Evolutionary conservation across 148 eudicot species (phyloP).

Genomic region (Nepenthes gracilis): DNA sequence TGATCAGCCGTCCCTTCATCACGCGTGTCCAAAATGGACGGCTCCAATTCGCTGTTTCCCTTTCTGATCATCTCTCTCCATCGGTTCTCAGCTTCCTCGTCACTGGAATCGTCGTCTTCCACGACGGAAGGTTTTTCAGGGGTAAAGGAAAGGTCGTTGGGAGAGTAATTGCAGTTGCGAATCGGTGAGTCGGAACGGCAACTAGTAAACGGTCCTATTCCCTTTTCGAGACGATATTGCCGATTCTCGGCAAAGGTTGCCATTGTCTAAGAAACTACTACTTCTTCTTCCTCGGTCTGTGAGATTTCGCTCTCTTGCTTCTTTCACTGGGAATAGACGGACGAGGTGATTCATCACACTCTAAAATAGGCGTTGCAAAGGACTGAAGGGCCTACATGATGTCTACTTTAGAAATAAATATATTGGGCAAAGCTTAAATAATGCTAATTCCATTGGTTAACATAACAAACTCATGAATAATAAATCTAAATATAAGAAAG

Average conservation of each 20-base stretch:
- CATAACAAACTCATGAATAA: too few species aligned
- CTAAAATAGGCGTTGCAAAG: too few species aligned
- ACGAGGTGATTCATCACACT: too few species aligned
- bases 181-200: constrained; percentile 48
- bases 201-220: constrained; percentile 15
- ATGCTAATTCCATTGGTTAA: too few species aligned
- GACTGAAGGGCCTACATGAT: too few species aligned
- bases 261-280: constrained; percentile 17
- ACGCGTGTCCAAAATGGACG: constrained; percentile 37
- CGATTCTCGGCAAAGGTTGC: constrained; percentile 70
- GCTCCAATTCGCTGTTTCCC: constrained; percentile 45
- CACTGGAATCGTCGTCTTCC: constrained; percentile 16
- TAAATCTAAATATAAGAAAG: too few species aligned
- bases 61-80: constrained; percentile 23
- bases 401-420: too few species aligned
- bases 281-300: too few species aligned
- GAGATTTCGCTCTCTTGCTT: too few species aligned
- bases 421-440: too few species aligned
- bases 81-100: constrained; percentile 25
- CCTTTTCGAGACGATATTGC: constrained; percentile 35
- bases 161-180: constrained; percentile 20
- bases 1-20: constrained; percentile 76
- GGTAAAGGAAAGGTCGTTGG: neutral
- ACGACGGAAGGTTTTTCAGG: constrained; percentile 15
- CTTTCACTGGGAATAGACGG: too few species aligned